Evolutionary conservation across 148 eudicot species (phyloP).

Genomic region (Gaultheria prostrata): DNA sequence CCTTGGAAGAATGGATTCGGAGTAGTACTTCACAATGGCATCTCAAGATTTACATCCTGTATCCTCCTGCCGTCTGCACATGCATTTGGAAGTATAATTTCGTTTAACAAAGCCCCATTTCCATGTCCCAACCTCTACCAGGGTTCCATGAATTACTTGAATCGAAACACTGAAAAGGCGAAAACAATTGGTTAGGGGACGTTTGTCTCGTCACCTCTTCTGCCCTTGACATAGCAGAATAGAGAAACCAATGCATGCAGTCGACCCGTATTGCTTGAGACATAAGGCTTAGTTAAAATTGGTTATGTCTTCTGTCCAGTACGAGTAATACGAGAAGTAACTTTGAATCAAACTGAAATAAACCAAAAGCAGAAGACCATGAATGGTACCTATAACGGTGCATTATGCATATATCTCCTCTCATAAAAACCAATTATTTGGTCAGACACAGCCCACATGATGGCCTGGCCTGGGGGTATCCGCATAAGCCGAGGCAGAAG

Average conservation of each 20-base stretch:
- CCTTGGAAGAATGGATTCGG: not conserved
- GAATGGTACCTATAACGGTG: constrained; percentile 29
- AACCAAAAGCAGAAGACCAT: not conserved
- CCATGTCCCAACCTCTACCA: not conserved
- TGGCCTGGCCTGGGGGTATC: constrained; percentile 99
- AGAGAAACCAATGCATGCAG: not conserved
- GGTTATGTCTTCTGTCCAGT: not conserved
- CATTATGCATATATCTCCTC: constrained; percentile 49
- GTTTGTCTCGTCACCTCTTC: not conserved
- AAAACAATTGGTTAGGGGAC: not conserved
- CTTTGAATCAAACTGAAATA: not conserved
- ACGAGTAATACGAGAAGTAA: no score
- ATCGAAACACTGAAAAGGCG: not conserved
- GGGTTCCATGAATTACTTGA: not conserved
- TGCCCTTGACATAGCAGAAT: not conserved
- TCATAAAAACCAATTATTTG: constrained; percentile 88
- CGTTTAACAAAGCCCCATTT: not conserved
- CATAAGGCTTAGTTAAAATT: not conserved
- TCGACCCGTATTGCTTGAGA: not conserved
- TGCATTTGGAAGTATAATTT: not conserved
- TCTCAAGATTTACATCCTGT: not conserved
- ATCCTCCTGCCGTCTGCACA: not conserved
- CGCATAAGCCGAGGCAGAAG: constrained; percentile 88
- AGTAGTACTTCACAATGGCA: not conserved
- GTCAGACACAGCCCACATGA: constrained; percentile 97